Conservation (phyloP, 331 rosid species). For the Malus hybrid region DNA sequence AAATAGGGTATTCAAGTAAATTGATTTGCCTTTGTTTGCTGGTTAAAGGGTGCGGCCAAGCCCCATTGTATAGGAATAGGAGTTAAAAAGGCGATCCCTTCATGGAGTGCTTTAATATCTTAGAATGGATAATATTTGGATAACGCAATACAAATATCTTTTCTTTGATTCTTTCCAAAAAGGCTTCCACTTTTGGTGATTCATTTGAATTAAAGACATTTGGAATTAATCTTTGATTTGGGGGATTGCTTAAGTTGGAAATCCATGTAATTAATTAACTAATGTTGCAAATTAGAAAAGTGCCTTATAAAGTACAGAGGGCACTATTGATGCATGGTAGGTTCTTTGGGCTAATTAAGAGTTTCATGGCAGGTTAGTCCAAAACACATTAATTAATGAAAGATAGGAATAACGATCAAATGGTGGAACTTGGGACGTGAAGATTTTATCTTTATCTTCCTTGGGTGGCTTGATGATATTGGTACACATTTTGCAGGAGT, state of each 20-base stretch:
- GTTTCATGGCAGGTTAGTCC: background rate
- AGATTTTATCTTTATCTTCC: background rate
- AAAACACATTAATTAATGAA: background rate
- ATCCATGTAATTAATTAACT: background rate
- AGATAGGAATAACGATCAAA: background rate
- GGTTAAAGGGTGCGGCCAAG: background rate
- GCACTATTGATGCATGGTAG: background rate
- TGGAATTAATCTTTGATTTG: background rate
- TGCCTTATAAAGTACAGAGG: background rate
- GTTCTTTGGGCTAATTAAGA: background rate
- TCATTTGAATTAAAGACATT: background rate
- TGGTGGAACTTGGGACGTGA: background rate
- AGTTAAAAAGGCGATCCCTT: background rate
- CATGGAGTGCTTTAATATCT: background rate
- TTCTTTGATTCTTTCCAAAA: background rate
- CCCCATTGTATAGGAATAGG: conserved; percentile 1
- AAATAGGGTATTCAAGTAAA: background rate
- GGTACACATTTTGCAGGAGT: background rate
- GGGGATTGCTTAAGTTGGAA: background rate
- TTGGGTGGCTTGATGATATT: background rate
- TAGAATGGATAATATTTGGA: background rate
- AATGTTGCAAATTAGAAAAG: background rate
- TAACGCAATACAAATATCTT: background rate
- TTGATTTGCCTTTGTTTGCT: background rate
- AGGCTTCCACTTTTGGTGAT: background rate